phyloP scores from a whole-genome alignment of 768 basidiomycete genomes.

The Phanerodontia chrysosporium region DNA sequence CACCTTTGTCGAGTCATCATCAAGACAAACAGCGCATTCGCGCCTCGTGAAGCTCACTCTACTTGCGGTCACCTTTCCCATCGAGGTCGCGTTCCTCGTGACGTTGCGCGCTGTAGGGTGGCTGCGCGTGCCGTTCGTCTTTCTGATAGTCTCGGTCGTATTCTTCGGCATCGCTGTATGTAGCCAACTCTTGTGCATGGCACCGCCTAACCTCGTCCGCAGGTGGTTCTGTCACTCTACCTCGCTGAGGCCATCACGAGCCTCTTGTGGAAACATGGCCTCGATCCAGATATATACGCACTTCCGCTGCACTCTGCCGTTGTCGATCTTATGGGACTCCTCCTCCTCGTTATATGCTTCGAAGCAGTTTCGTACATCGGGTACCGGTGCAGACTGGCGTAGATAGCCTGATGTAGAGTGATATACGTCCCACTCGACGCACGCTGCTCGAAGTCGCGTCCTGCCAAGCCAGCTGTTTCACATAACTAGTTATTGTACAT shows the following conservation, averaged over 20 bases:
- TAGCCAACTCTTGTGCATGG: conserved; percentile 15
- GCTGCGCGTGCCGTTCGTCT: conserved; percentile 66
- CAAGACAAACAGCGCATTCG: conserved; percentile 31
- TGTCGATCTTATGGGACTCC: conserved; percentile 81
- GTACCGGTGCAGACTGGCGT: conserved; percentile 20
- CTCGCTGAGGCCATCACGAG: conserved; percentile 65
- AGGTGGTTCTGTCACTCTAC: conserved; percentile 70
- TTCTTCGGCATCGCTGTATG: conserved; percentile 79
- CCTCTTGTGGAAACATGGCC: conserved; percentile 70
- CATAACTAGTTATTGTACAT: no score
- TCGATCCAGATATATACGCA: conserved; percentile 91
- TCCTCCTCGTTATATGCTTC: conserved; percentile 74
- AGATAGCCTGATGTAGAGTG: not conserved
- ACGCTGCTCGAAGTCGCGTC: no score
- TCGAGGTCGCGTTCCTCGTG: conserved; percentile 70
- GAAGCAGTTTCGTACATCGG: conserved; percentile 53
- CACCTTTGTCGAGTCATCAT: conserved; percentile 9
- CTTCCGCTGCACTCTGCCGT: conserved; percentile 89
- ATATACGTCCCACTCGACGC: no score
- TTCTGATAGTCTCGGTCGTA: conserved; percentile 59
- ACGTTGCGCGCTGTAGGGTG: conserved; percentile 69
- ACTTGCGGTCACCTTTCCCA: conserved; percentile 70
- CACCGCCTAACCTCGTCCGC: not conserved
- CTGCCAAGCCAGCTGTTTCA: no score
- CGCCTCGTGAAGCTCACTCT: conserved; percentile 65